Evolutionary conservation across 805 yeast genomes (phyloP).

Genomic region (Starmera caribaea): DNA sequence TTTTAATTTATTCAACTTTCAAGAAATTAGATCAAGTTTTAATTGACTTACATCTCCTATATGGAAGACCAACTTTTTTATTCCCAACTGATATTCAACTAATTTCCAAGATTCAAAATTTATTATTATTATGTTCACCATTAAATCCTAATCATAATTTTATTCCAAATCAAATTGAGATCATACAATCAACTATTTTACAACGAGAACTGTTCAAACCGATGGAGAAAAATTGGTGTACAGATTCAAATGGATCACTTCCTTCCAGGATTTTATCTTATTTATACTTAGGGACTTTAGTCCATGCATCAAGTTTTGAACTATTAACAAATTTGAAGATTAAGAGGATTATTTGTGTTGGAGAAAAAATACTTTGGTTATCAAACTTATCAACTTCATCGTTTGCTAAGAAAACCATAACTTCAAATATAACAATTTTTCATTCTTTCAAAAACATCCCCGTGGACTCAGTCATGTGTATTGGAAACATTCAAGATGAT

Average conservation of each 20-base stretch:
- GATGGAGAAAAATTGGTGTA: slow-evolving; percentile 18
- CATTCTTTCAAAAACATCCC: slow-evolving; percentile 8
- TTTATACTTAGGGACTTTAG: slow-evolving; percentile 74
- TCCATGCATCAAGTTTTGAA: slow-evolving; percentile 67
- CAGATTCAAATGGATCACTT: slow-evolving; percentile 46
- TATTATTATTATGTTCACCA: slow-evolving; percentile 57
- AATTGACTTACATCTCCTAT: slow-evolving; percentile 47
- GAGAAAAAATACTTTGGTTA: slow-evolving; percentile 69
- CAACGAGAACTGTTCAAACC: slow-evolving; percentile 23
- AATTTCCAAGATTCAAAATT: slow-evolving; percentile 51
- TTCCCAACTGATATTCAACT: slow-evolving; percentile 69
- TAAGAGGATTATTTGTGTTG: slow-evolving; percentile 72
- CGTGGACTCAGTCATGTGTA: slow-evolving; percentile 34
- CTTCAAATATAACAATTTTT: slow-evolving; percentile 11
- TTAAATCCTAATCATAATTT: slow-evolving; percentile 4
- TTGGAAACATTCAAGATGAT: slow-evolving; percentile 78
- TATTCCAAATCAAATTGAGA: slow-evolving; percentile 6
- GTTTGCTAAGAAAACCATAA: slow-evolving; percentile 9
- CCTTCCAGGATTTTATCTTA: slow-evolving; percentile 83
- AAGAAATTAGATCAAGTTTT: slow-evolving; percentile 55
- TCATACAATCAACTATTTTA: slow-evolving; percentile 19
- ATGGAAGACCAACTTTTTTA: slow-evolving; percentile 74
- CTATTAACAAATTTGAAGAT: slow-evolving; percentile 60
- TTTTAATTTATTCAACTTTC: slow-evolving; percentile 59
- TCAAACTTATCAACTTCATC: slow-evolving; percentile 9